These are phyloP conservation scores for Kalmusia sp. DNA, from an alignment of 2,329 filamentous ascomycete genomes.

Conservation along the genomic window DNA sequence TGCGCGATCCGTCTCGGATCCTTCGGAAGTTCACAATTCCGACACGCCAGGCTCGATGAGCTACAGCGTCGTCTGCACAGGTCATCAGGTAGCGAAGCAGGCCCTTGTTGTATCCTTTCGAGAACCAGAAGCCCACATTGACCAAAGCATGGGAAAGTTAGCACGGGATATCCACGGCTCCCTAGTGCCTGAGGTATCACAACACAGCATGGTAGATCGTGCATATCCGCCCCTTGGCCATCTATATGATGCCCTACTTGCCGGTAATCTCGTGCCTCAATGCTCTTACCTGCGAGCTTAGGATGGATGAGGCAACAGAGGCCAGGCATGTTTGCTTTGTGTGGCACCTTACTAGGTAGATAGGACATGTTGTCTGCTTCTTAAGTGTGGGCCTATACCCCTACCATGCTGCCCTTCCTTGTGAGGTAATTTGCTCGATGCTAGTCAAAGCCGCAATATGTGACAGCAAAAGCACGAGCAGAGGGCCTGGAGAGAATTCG, in stretches of 20 bases:
- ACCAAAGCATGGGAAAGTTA: slow-evolving; percentile 7
- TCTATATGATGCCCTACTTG: slow-evolving; percentile 11
- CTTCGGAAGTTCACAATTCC: slow-evolving; percentile 9
- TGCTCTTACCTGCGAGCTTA: slow-evolving; percentile 1
- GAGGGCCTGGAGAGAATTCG: slow-evolving; percentile 1
- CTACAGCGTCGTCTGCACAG: slow-evolving; percentile 12
- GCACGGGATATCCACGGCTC: slow-evolving; percentile 10
- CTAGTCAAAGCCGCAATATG: neutral
- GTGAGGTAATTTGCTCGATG: slow-evolving; percentile 4
- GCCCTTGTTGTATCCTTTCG: slow-evolving; percentile 12
- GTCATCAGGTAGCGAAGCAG: slow-evolving; percentile 10
- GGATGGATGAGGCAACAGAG: slow-evolving; percentile 7
- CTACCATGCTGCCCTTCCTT: neutral
- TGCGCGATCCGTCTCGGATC: slow-evolving; percentile 10
- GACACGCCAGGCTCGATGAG: slow-evolving; percentile 13
- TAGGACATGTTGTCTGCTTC: too few relatives aligned
- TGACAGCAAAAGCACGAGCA: slow-evolving; percentile 3
- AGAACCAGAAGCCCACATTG: slow-evolving; percentile 9
- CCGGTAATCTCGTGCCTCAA: slow-evolving; percentile 1
- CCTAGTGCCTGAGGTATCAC: slow-evolving; percentile 11
- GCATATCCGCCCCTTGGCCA: slow-evolving; percentile 7
- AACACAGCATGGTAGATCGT: slow-evolving; percentile 6
- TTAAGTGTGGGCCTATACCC: neutral
- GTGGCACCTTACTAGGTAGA: slow-evolving; percentile 2
- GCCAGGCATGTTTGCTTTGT: slow-evolving; percentile 7